phyloP scores from a whole-genome alignment of 305 asterid species.

The Fraxinus ornus region DNA sequence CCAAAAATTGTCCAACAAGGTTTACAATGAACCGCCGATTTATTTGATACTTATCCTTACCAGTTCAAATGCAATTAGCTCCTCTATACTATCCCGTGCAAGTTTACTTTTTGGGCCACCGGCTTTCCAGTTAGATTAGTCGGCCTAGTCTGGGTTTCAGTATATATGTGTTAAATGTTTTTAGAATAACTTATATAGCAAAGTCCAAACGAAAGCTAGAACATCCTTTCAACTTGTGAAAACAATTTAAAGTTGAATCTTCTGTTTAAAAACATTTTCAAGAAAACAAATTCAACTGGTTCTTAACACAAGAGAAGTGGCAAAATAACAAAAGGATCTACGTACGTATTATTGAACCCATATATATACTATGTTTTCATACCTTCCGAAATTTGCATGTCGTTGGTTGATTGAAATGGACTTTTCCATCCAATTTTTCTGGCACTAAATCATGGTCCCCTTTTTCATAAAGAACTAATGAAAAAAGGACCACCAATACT shows the following conservation, averaged over 20 bases:
- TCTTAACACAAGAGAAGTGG: no score
- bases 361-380: neutral
- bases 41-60: no score
- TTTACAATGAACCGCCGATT: no score
- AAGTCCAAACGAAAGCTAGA: neutral
- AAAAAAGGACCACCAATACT: neutral
- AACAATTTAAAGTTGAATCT: neutral
- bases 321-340: no score
- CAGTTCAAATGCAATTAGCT: no score
- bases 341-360: no score
- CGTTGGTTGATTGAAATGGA: neutral
- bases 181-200: neutral
- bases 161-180: neutral
- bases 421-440: neutral
- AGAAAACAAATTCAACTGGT: neutral
- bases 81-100: no score
- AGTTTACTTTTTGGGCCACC: neutral
- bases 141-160: neutral
- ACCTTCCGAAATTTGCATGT: neutral
- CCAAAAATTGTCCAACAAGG: neutral
- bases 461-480: no score
- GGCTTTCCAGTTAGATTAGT: neutral
- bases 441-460: neutral
- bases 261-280: neutral
- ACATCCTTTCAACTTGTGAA: neutral